A percentile compares a stretch with the other conserved stretches of the same genome.
phyloP scores from a whole-genome alignment of 202 grass and related monocot genomes.

The Sporobolus alterniflorus region DNA sequence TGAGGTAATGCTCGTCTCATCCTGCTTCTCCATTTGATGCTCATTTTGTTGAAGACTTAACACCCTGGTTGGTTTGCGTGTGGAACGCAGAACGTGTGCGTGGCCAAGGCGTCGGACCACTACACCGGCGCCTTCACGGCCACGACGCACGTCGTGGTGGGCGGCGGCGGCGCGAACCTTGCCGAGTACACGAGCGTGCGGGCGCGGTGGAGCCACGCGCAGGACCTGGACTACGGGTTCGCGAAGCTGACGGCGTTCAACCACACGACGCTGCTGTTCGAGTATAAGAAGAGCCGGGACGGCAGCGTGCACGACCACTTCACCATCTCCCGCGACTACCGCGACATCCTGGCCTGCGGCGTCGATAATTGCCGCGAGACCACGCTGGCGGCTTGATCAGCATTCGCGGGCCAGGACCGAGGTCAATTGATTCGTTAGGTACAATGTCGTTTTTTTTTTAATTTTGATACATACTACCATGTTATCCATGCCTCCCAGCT shows the following conservation, averaged over 20 bases:
- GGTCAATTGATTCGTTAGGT: too few relatives aligned
- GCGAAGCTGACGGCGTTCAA: conserved; percentile 86
- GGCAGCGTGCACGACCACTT: conserved; percentile 79
- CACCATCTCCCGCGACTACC: conserved; percentile 78
- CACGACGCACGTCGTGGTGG: conserved; percentile 87
- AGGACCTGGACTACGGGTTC: conserved; percentile 81
- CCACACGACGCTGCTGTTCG: conserved; percentile 79
- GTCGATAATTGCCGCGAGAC: conserved; percentile 63
- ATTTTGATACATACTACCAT: too few relatives aligned
- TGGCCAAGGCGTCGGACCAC: conserved; percentile 62
- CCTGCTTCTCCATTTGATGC: neutral
- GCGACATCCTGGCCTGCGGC: conserved; percentile 67
- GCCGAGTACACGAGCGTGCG: conserved; percentile 50
- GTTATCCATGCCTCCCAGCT: too few relatives aligned
- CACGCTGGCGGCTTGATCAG: conserved; percentile 52
- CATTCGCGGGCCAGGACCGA: conserved; percentile 20
- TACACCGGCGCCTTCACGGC: conserved; percentile 79
- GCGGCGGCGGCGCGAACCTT: conserved; percentile 81
- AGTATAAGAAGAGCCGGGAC: conserved; percentile 90
- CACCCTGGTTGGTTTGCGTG: neutral
- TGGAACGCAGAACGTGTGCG: conserved; percentile 64
- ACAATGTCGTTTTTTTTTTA: too few relatives aligned
- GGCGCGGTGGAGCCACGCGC: conserved; percentile 75
- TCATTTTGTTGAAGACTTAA: neutral
- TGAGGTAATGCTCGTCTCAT: conserved; percentile 52